Evolutionary conservation across 495 filamentous ascomycete genomes (phyloP), one percentile per base, ranked within the genome.

Genomic region (Penicillium cataractarum): DNA sequence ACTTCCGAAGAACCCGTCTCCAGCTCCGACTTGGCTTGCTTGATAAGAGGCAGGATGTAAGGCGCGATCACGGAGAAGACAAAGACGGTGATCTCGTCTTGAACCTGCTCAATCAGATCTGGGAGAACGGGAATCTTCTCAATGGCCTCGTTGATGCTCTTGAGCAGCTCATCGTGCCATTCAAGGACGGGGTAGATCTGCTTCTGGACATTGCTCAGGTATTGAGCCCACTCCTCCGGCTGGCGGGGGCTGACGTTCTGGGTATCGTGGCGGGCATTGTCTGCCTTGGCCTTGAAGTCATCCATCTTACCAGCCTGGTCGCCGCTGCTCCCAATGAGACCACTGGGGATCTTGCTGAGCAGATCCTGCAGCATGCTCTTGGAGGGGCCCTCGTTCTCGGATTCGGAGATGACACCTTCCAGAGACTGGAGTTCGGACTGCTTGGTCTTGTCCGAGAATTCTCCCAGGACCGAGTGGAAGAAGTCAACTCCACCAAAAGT

Each of bases 401-500:
- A 86, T 37, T 87, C 76, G 44, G 84, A 57, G 33, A 97, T 89
- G 9, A 89, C 89, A 21, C 85, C 87, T 74, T 96, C 91, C 37
- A 97, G 85, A 26, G 90, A 86, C 70, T 92, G 83, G 44, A 97
- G 83, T 71, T 97, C 93, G 37, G 88, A 92, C 73, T 97, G 93
- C 40, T 85, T 92, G 60, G 90, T 84, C 76, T 96, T 96, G 71
- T 97, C 93, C 22, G 88, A 89, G 59, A 96, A 81, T 77, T 97
- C 92, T 51, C 93, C 93, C 51, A 92, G 86, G 22, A 97, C 93
- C 2, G 90, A 93, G 76, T 96, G 92, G 24, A 95, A 80, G 73
- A 88, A 88, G 58, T 96, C 92, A 10, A 96, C 92, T 57, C 92
- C 92, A 32, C 93, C 93, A 76, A 97, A 97, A 4, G 93, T 96